A percentile compares a stretch with the other conserved stretches of the same genome.
Evolutionary conservation across 83 land plant genomes (phyloP).

Genomic region (Picea engelmannii): DNA sequence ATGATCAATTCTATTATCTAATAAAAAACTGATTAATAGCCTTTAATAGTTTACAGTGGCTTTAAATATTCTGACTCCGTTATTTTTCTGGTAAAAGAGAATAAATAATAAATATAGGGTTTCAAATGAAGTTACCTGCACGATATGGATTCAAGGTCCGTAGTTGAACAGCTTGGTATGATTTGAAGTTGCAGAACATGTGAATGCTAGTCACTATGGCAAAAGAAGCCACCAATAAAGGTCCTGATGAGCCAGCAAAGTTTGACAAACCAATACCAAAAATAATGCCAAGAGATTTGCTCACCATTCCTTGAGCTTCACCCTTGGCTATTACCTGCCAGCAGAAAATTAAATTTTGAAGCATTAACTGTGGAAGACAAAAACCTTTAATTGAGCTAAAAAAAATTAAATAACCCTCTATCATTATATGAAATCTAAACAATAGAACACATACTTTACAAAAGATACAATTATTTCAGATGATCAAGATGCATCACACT

Average conservation of each 20-base stretch:
- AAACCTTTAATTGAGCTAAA: background rate
- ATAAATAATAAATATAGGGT: background rate
- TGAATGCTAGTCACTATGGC: constrained; percentile 68
- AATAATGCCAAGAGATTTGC: constrained; percentile 90
- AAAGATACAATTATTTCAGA: background rate
- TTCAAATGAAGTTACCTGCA: constrained; percentile 64
- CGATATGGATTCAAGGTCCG: constrained; percentile 98
- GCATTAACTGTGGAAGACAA: background rate
- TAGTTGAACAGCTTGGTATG: constrained; percentile 91
- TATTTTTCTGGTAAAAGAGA: background rate
- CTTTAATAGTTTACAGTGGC: too few species aligned
- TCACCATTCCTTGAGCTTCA: constrained; percentile 99
- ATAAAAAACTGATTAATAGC: too few species aligned
- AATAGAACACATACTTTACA: background rate
- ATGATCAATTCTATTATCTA: too few species aligned
- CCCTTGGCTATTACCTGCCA: constrained; percentile 97
- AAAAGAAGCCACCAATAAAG: constrained; percentile 74
- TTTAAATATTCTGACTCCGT: too few species aligned
- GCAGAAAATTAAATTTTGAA: constrained; percentile 4
- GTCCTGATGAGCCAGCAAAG: constrained; percentile 73
- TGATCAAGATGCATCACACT: background rate
- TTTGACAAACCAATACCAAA: constrained; percentile 85
- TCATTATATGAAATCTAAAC: background rate
- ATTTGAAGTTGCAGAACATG: constrained; percentile 89
- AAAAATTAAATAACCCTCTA: background rate